phyloP scores from a whole-genome alignment of 2,329 filamentous ascomycete genomes.

The Mycogone perniciosa region DNA sequence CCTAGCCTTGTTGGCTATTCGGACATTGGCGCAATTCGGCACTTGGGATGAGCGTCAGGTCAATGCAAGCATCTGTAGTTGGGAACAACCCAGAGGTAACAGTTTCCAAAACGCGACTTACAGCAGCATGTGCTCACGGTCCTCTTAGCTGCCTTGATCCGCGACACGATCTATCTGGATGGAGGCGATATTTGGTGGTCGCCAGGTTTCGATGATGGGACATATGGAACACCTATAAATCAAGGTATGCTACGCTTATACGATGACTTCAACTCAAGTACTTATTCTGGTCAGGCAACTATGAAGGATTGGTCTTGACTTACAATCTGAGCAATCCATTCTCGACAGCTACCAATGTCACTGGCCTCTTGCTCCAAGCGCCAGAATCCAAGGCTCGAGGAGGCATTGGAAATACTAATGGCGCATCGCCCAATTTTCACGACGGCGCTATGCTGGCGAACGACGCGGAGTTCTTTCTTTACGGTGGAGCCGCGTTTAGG shows the following conservation, averaged over 20 bases:
- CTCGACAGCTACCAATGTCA: conserved; percentile 45
- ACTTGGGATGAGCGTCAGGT: conserved; percentile 46
- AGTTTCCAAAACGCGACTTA: neutral
- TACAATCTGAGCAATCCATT: conserved; percentile 56
- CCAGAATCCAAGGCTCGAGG: conserved; percentile 41
- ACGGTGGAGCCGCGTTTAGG: conserved; percentile 47
- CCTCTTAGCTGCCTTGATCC: conserved; percentile 46
- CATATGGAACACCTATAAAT: conserved; percentile 17
- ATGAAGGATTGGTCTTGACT: conserved; percentile 45
- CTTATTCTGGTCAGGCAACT: conserved; percentile 39
- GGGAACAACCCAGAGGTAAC: conserved; percentile 42
- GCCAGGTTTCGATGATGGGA: conserved; percentile 42
- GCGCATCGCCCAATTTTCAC: conserved; percentile 48
- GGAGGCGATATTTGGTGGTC: conserved; percentile 53
- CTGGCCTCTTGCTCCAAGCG: conserved; percentile 38
- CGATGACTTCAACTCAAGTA: neutral
- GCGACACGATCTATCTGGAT: conserved; percentile 60
- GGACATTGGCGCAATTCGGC: conserved; percentile 33
- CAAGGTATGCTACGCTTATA: conserved; percentile 35
- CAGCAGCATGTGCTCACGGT: conserved; percentile 15
- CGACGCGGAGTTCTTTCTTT: conserved; percentile 56
- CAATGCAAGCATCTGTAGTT: conserved; percentile 54
- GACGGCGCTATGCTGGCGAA: conserved; percentile 63
- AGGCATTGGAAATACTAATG: conserved; percentile 44
- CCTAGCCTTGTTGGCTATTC: conserved; percentile 14